Evolutionary conservation across 495 filamentous ascomycete species (phyloP).

Genomic region (Penicillium lividum): DNA sequence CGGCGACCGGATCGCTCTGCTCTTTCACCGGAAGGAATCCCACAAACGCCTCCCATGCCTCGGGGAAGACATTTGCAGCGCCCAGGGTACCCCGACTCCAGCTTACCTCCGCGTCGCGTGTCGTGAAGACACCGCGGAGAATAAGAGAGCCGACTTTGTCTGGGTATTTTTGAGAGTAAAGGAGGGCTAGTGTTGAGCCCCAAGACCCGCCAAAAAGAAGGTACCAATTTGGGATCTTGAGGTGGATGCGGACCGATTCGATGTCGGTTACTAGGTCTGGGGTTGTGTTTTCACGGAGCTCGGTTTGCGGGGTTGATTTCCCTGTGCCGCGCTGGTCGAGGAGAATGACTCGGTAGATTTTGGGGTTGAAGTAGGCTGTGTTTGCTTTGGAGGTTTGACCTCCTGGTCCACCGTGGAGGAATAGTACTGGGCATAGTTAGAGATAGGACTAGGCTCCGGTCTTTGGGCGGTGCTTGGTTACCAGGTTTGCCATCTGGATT

Average conservation of each 20-base stretch:
- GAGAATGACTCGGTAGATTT: conserved; percentile 45
- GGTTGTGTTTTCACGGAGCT: conserved; percentile 47
- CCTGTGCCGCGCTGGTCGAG: conserved; percentile 51
- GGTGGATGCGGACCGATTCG: conserved; percentile 40
- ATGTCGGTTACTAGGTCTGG: conserved; percentile 45
- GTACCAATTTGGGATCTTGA: conserved; percentile 44
- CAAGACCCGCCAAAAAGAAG: conserved; percentile 53
- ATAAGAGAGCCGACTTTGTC: conserved; percentile 35
- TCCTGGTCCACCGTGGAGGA: conserved; percentile 49
- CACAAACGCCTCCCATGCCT: conserved; percentile 41
- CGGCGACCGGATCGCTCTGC: conserved; percentile 26
- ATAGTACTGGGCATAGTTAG: conserved; percentile 28
- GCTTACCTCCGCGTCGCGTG: conserved; percentile 30
- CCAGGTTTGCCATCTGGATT: conserved; percentile 32
- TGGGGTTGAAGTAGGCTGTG: conserved; percentile 46
- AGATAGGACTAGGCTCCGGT: background rate
- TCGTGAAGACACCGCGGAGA: conserved; percentile 44
- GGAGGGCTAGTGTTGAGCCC: conserved; percentile 45
- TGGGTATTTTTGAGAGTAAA: conserved; percentile 44
- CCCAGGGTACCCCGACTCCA: conserved; percentile 27
- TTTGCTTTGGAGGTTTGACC: conserved; percentile 35
- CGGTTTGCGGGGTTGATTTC: conserved; percentile 38
- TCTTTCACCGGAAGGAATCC: conserved; percentile 34
- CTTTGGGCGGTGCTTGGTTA: conserved; percentile 1
- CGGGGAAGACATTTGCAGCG: conserved; percentile 38